A percentile compares a stretch with the other conserved stretches of the same genome.
phyloP scores from a whole-genome alignment of 2,329 filamentous ascomycete genomes.

The Verticillium isaacii region DNA sequence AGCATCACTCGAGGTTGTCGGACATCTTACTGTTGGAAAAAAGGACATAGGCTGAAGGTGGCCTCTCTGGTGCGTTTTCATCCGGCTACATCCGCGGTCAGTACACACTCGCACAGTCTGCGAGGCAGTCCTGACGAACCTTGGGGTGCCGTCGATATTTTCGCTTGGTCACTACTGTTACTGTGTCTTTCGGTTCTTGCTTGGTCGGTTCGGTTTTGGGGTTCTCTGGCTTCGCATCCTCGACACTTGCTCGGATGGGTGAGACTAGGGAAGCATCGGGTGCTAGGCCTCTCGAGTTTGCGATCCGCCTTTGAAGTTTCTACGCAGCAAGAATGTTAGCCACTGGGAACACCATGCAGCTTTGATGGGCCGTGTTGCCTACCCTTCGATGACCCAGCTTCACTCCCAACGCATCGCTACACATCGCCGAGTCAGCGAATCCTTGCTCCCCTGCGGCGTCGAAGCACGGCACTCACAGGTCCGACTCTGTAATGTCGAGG shows the following conservation, averaged over 20 bases:
- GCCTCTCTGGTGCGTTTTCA: conserved; percentile 73
- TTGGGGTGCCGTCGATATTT: conserved; percentile 78
- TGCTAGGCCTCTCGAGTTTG: conserved; percentile 62
- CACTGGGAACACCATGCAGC: not conserved
- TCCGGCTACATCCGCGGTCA: conserved; percentile 49
- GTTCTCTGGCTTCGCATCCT: conserved; percentile 51
- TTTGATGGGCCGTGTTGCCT: conserved; percentile 25
- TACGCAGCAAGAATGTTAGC: conserved; percentile 23
- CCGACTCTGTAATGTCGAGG: conserved; percentile 78
- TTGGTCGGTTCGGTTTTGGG: conserved; percentile 43
- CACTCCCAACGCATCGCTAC: conserved; percentile 66
- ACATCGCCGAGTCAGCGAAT: not conserved
- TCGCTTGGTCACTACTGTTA: conserved; percentile 51
- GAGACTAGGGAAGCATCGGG: conserved; percentile 48
- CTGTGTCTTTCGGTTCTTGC: conserved; percentile 29
- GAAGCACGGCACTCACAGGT: conserved; percentile 54
- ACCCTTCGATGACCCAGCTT: conserved; percentile 79
- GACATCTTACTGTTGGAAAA: conserved; percentile 70
- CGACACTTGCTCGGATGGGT: conserved; percentile 43
- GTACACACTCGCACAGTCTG: not conserved
- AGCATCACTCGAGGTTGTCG: not conserved
- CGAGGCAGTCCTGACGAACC: conserved; percentile 31
- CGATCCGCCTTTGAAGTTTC: conserved; percentile 82
- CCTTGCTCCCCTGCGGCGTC: not conserved
- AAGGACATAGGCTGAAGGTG: conserved; percentile 78